Conservation (phyloP, 495 filamentous ascomycete genomes). For the Neurospora hispaniola region DNA sequence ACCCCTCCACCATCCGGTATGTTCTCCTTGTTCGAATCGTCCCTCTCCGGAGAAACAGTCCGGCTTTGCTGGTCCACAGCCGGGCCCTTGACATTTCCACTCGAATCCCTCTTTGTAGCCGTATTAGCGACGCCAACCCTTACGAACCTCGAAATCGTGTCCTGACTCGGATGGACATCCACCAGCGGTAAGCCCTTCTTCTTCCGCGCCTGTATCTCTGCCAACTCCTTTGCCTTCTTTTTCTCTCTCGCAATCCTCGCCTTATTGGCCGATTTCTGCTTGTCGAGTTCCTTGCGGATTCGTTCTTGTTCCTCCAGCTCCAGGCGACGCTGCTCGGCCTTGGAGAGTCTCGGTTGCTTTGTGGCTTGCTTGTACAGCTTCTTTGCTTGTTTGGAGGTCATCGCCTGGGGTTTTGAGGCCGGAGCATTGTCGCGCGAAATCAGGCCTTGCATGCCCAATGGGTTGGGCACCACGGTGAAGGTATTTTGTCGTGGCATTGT, state of each 20-base stretch:
- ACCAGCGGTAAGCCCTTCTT: constrained; percentile 32
- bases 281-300: constrained; percentile 33
- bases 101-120: constrained; percentile 9
- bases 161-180: constrained; percentile 32
- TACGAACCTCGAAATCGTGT: constrained; percentile 33
- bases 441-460: constrained; percentile 14
- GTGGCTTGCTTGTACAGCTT: constrained; percentile 27
- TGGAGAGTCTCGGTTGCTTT: constrained; percentile 23
- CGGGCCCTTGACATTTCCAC: constrained; percentile 1
- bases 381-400: constrained; percentile 37
- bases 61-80: constrained; percentile 5
- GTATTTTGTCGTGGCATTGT: constrained; percentile 15
- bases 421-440: constrained; percentile 4
- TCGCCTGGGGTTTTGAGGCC: constrained; percentile 12
- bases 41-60: neutral
- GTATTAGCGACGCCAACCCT: constrained; percentile 13
- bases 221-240: constrained; percentile 31
- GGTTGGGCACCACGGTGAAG: constrained; percentile 17
- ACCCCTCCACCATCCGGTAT: neutral
- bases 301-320: constrained; percentile 36
- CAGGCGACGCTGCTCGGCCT: constrained; percentile 28
- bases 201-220: constrained; percentile 25
- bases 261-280: constrained; percentile 27
- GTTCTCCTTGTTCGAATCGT: neutral
- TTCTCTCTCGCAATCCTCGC: constrained; percentile 31